A percentile compares a stretch with the other conserved stretches of the same genome.
Evolutionary conservation across 805 yeast genomes (phyloP).

Genomic region (Sugiyamaella valdiviana): DNA sequence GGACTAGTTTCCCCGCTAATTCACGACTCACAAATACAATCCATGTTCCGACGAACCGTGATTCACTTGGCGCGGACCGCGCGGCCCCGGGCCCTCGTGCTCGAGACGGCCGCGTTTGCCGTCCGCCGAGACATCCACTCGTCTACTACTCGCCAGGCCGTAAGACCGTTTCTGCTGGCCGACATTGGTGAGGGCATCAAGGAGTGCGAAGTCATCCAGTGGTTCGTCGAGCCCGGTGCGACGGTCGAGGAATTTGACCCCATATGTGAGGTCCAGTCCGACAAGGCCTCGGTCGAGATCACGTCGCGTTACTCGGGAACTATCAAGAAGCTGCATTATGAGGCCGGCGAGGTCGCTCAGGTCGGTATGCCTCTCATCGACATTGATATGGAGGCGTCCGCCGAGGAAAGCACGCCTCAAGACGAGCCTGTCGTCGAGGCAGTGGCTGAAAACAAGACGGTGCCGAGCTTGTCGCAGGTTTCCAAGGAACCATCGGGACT

Average conservation of each 20-base stretch:
- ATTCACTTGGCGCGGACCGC: too few relatives aligned
- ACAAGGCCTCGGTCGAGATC: conserved; percentile 33
- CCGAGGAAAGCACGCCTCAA: conserved; percentile 3
- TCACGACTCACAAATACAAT: too few relatives aligned
- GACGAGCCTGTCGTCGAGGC: neutral
- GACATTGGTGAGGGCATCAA: conserved; percentile 35
- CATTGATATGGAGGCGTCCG: conserved; percentile 25
- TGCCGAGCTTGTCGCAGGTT: neutral
- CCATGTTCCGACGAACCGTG: neutral
- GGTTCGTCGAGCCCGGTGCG: conserved; percentile 34
- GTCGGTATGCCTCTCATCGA: conserved; percentile 32
- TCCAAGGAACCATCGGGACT: neutral
- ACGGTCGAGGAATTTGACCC: conserved; percentile 32
- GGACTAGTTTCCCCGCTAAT: neutral
- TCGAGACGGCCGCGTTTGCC: neutral
- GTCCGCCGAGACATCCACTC: conserved; percentile 7
- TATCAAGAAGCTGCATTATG: conserved; percentile 30
- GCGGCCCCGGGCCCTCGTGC: too few relatives aligned
- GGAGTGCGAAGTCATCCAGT: conserved; percentile 34
- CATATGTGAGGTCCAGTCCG: conserved; percentile 33
- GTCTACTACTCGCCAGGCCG: conserved; percentile 7
- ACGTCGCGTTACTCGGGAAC: conserved; percentile 32
- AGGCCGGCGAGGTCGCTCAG: conserved; percentile 32
- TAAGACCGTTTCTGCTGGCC: conserved; percentile 29
- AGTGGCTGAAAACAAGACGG: neutral